Evolutionary conservation across 768 basidiomycete genomes (phyloP).

Genomic region (Auriscalpium orientale): DNA sequence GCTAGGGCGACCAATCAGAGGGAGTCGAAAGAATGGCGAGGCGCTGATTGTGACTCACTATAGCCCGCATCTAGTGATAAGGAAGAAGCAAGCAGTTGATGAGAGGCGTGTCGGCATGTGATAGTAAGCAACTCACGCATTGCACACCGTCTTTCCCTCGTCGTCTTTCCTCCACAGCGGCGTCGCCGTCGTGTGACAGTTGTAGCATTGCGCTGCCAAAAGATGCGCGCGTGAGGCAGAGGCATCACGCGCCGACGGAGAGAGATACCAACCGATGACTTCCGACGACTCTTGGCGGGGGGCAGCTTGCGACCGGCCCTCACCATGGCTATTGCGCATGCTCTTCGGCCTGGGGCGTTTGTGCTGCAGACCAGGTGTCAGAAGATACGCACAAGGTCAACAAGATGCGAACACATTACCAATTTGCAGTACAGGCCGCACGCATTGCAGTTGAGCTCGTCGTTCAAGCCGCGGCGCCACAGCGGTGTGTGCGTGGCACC

Average conservation of each 20-base stretch:
- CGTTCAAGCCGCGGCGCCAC: constrained; percentile 80
- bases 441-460: constrained; percentile 85
- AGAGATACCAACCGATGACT: constrained; percentile 50
- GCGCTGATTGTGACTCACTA: constrained; percentile 41
- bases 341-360: constrained; percentile 85
- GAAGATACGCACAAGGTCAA: background rate
- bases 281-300: constrained; percentile 68
- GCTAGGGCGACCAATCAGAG: constrained; percentile 22
- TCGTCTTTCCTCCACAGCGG: constrained; percentile 89
- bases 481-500: constrained; percentile 85
- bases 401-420: constrained; percentile 30
- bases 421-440: constrained; percentile 85
- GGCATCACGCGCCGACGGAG: constrained; percentile 17
- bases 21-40: background rate
- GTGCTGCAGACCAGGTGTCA: constrained; percentile 38
- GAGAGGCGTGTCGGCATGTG: background rate
- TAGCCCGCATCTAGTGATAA: constrained; percentile 54
- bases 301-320: constrained; percentile 55
- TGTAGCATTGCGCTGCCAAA: constrained; percentile 71
- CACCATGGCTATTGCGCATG: constrained; percentile 73
- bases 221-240: constrained; percentile 5
- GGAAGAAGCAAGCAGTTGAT: constrained; percentile 4
- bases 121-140: constrained; percentile 55
- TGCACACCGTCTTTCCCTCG: constrained; percentile 87
- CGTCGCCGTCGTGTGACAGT: constrained; percentile 84